Evolutionary conservation across 2,329 filamentous ascomycete species (phyloP), one percentile per base, ranked within the genome.

Genomic region (Emmonsiellopsis sp.): DNA sequence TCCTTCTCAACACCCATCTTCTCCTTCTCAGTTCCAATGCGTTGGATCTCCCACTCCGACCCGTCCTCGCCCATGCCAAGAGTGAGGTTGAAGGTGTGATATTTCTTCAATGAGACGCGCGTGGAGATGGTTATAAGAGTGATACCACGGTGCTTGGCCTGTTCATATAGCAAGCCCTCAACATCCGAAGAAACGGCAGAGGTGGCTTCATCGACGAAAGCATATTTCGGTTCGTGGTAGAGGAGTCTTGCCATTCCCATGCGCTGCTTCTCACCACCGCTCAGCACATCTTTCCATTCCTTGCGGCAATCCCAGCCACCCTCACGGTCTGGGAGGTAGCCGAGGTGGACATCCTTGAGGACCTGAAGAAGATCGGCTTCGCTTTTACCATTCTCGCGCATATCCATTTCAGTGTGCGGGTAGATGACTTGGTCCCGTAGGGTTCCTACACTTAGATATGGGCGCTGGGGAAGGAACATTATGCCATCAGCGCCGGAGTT

Each of bases 221-320:
- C 93, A 66, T 95, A 98, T 56, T 86, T 79, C 13, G 93, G 93
- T 72, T 97, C 92, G 65, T 98, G 93, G 65, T 98, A 98, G 42
- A 97, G 75, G 49, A 98, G 69, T 44, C 93, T 78, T 3, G 94
- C 92, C 62, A 98, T 89, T 0, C 83, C 89, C 81, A 98, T 88
- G 21, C 93, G 79, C 73, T 98, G 93, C 74, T 98, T 98, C 77
- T 98, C 93, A 10, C 93, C 93, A 40, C 93, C 93, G 59, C 86
- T 92, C n/a, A 98, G 77, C 4, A 98, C 89, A 61, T 97, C 92
- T 72, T 97, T 96, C 93, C 93, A 98, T 66, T 95, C 91, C 71
- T 98, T 97, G 53, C 89, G 82, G 4, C 89, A 93, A 65, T 98
- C 89, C 90, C 90, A 97, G 11, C 93, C 93, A 40, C 93, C 93